Percentiles rank a stretch among this genome's conserved stretches.
Evolutionary conservation across 177 flowering plant genomes (phyloP).

Genomic region (Vitis hybrid): DNA sequence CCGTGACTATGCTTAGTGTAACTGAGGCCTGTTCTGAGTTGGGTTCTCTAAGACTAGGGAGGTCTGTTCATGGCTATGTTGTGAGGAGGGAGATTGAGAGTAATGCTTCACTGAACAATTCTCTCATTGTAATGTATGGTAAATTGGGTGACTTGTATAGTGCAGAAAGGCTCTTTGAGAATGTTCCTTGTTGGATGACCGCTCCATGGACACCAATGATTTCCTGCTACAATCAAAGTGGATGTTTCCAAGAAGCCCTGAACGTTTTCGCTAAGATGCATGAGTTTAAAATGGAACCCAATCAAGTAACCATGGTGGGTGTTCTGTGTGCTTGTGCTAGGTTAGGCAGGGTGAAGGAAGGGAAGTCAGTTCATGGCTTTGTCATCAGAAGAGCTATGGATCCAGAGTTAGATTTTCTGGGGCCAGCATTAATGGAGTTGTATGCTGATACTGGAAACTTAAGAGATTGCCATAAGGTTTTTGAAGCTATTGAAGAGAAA

Average conservation of each 20-base stretch:
- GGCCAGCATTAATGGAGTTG: constrained; percentile 49
- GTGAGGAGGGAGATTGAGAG: constrained; percentile 36
- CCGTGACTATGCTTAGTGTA: constrained; percentile 54
- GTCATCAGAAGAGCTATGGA: constrained; percentile 39
- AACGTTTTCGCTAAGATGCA: constrained; percentile 43
- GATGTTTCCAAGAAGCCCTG: constrained; percentile 45
- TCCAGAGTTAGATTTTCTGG: constrained; percentile 36
- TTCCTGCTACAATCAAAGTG: constrained; percentile 52
- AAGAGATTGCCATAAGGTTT: constrained; percentile 29
- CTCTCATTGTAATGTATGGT: constrained; percentile 57
- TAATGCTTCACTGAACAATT: constrained; percentile 41
- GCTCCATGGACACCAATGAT: constrained; percentile 64
- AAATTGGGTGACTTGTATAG: constrained; percentile 53
- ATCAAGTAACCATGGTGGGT: constrained; percentile 49
- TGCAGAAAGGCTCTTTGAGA: constrained; percentile 47
- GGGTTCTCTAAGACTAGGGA: constrained; percentile 40
- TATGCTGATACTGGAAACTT: constrained; percentile 51
- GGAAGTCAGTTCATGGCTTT: constrained; percentile 65
- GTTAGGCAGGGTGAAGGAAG: constrained; percentile 46
- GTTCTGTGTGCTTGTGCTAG: constrained; percentile 57
- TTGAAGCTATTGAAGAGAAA: constrained; percentile 31
- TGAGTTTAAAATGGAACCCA: constrained; percentile 33
- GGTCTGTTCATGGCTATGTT: constrained; percentile 58
- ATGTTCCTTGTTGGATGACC: constrained; percentile 14
- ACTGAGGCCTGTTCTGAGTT: constrained; percentile 63